phyloP scores from a whole-genome alignment of 805 yeast species.

The Candida boleticola region DNA sequence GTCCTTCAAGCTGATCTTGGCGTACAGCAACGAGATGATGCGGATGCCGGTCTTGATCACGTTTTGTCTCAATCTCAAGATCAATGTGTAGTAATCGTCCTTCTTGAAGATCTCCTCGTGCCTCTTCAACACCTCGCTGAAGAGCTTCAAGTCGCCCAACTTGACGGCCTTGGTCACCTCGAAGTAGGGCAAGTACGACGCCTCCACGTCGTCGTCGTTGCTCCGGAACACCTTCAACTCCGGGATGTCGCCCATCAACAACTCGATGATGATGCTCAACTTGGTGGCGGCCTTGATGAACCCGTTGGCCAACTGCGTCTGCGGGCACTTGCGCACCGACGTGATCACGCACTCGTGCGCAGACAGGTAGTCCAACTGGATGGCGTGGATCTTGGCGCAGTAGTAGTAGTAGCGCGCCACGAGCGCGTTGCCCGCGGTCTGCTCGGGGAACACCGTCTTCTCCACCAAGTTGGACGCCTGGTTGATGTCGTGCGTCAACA shows the following conservation, averaged over 20 bases:
- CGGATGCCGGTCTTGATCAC: constrained; percentile 98
- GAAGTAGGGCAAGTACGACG: constrained; percentile 85
- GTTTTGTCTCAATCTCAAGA: constrained; percentile 88
- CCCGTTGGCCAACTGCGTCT: constrained; percentile 78
- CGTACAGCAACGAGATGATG: constrained; percentile 86
- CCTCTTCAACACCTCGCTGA: constrained; percentile 65
- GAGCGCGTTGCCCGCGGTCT: constrained; percentile 75
- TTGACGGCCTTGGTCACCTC: constrained; percentile 89
- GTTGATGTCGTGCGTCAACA: constrained; percentile 73
- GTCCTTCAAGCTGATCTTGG: constrained; percentile 86
- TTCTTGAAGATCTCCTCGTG: constrained; percentile 60
- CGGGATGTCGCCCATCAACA: constrained; percentile 96
- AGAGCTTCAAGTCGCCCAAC: constrained; percentile 81
- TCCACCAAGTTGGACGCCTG: constrained; percentile 88
- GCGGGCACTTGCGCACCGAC: constrained; percentile 97
- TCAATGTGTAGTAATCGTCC: constrained; percentile 82
- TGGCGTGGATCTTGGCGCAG: constrained; percentile 83
- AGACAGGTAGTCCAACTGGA: constrained; percentile 87
- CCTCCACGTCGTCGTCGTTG: constrained; percentile 53
- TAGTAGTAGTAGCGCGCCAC: constrained; percentile 91
- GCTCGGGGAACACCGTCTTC: constrained; percentile 81
- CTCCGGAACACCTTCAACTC: constrained; percentile 79
- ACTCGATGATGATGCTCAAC: constrained; percentile 81
- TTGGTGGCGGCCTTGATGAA: constrained; percentile 89
- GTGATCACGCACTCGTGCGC: constrained; percentile 89